Conservation (phyloP, 1,284 basidiomycete species). For the Cryptococcus maquisensis region DNA sequence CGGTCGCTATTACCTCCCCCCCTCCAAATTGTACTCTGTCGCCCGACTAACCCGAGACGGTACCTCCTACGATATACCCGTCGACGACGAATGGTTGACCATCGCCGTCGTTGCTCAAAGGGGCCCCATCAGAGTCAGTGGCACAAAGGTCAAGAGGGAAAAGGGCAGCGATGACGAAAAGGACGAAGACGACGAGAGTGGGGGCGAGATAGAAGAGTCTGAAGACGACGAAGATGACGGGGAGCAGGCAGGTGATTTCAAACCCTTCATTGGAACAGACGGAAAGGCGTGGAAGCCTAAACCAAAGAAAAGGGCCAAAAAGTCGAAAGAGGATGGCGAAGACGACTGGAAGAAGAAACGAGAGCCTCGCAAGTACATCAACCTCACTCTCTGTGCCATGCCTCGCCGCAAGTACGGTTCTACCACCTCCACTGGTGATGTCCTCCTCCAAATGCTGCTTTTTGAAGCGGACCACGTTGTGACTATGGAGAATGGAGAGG, state of each 20-base stretch:
- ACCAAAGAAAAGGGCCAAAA: neutral
- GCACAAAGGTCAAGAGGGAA: conserved; percentile 18
- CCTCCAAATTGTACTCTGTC: conserved; percentile 80
- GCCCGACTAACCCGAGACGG: conserved; percentile 71
- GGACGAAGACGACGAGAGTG: conserved; percentile 10
- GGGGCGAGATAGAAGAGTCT: conserved; percentile 3
- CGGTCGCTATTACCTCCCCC: conserved; percentile 79
- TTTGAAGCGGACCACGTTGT: conserved; percentile 75
- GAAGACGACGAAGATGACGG: conserved; percentile 16
- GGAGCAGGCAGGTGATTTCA: conserved; percentile 19
- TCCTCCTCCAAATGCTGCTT: conserved; percentile 72
- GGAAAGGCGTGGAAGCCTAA: neutral
- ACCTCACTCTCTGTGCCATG: conserved; percentile 64
- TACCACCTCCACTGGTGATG: conserved; percentile 60
- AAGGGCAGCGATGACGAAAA: conserved; percentile 20
- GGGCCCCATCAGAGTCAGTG: conserved; percentile 57
- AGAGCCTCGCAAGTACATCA: conserved; percentile 64
- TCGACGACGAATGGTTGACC: conserved; percentile 83
- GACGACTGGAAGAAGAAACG: conserved; percentile 19
- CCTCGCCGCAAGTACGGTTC: conserved; percentile 49
- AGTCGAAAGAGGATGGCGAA: conserved; percentile 5
- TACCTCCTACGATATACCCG: conserved; percentile 81
- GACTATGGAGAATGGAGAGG: conserved; percentile 50
- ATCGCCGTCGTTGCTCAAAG: conserved; percentile 86
- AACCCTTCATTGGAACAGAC: neutral